phyloP scores from a whole-genome alignment of 768 basidiomycete species.

The Mycena crocata region DNA sequence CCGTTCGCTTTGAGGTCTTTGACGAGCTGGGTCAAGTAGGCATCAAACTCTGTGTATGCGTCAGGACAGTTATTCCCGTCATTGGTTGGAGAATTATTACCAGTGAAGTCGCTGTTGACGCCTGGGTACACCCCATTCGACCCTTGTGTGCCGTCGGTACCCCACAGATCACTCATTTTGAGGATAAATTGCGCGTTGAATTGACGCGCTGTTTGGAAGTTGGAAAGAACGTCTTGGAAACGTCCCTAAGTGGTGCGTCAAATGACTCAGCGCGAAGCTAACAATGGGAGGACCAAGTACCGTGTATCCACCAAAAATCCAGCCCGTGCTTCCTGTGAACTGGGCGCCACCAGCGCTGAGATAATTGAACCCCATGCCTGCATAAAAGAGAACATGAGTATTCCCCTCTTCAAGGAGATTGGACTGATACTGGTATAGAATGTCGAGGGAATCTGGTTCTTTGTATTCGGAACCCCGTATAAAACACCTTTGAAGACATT shows the following conservation, averaged over 20 bases:
- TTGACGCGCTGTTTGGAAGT: slow-evolving; percentile 35
- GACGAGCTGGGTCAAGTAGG: slow-evolving; percentile 34
- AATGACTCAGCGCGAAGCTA: neutral
- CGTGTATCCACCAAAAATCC: slow-evolving; percentile 36
- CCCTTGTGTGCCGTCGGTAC: slow-evolving; percentile 36
- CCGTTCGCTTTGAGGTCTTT: slow-evolving; percentile 36
- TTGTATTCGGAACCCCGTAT: slow-evolving; percentile 30
- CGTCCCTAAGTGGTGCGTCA: slow-evolving; percentile 19
- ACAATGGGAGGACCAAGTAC: neutral
- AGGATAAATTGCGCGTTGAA: slow-evolving; percentile 36
- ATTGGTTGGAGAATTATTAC: neutral
- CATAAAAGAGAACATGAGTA: neutral
- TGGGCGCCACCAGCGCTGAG: slow-evolving; percentile 36
- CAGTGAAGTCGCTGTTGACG: slow-evolving; percentile 20
- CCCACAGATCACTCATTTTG: slow-evolving; percentile 39
- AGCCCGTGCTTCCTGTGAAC: slow-evolving; percentile 24
- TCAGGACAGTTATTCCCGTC: neutral
- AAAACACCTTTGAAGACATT: slow-evolving; percentile 12
- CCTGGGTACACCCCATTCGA: slow-evolving; percentile 33
- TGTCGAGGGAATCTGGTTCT: slow-evolving; percentile 26
- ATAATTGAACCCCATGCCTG: slow-evolving; percentile 40
- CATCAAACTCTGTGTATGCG: slow-evolving; percentile 24
- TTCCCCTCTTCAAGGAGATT: neutral
- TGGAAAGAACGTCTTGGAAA: slow-evolving; percentile 36
- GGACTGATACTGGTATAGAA: slow-evolving; percentile 29